Evolutionary conservation across 2,329 filamentous ascomycete species (phyloP).

Genomic region (Neofusicoccum cordaticola): DNA sequence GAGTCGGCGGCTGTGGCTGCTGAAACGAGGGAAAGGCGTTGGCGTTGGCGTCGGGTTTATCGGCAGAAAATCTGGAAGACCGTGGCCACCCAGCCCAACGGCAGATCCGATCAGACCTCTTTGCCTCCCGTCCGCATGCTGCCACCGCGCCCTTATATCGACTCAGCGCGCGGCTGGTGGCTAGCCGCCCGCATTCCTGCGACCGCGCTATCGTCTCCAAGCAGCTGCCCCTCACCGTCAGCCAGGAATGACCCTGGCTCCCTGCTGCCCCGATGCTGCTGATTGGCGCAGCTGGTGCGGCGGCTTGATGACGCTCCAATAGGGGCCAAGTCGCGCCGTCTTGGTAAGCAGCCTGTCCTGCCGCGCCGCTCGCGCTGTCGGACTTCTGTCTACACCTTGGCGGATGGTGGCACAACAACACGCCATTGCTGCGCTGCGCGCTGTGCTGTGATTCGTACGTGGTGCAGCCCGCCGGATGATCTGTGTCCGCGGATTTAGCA

Average conservation of each 20-base stretch:
- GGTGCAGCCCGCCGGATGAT: neutral
- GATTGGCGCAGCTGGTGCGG: neutral
- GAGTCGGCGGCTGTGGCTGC: neutral
- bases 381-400: neutral
- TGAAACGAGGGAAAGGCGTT: neutral
- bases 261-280: neutral
- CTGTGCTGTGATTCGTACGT: neutral
- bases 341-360: neutral
- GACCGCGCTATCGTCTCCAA: neutral
- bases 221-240: neutral
- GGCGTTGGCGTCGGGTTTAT: neutral
- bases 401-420: neutral
- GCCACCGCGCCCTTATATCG: slow-evolving; percentile 1
- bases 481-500: neutral
- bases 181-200: neutral
- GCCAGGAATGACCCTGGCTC: neutral
- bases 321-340: neutral
- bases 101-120: slow-evolving; percentile 4
- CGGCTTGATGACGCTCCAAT: neutral
- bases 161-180: neutral
- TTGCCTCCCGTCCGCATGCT: neutral
- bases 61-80: slow-evolving; percentile 4
- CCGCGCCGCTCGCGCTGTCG: neutral
- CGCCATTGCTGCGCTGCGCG: neutral
- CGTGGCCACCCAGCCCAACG: neutral